A percentile compares a stretch with the other conserved stretches of the same genome.
These are phyloP conservation scores for Cystobasidiaceae sp. DNA, from an alignment of 1,284 basidiomycete species.

Conservation along the genomic window DNA sequence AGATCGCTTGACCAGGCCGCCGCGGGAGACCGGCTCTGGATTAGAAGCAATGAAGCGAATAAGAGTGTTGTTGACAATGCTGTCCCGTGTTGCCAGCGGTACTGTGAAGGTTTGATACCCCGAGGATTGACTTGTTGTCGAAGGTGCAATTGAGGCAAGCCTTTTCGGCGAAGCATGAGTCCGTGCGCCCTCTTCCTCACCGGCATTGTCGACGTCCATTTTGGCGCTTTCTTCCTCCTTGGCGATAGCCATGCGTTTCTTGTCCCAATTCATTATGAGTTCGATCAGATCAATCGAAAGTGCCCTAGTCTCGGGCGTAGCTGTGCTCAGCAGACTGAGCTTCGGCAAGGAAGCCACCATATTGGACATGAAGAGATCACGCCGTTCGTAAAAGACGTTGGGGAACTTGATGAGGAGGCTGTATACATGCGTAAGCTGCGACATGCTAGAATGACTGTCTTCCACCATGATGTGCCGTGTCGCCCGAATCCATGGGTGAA, in stretches of 20 bases:
- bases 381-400: constrained; percentile 86
- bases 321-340: constrained; percentile 67
- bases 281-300: constrained; percentile 50
- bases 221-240: constrained; percentile 47
- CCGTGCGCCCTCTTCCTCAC: constrained; percentile 14
- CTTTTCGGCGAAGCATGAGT: constrained; percentile 10
- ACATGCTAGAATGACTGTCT: constrained; percentile 68
- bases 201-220: constrained; percentile 47
- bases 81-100: constrained; percentile 74
- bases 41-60: constrained; percentile 75
- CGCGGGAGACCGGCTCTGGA: constrained; percentile 62
- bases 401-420: constrained; percentile 88
- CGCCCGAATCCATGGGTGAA: constrained; percentile 76
- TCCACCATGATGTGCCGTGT: constrained; percentile 83
- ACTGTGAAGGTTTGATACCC: constrained; percentile 35
- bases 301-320: constrained; percentile 73
- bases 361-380: constrained; percentile 91
- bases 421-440: constrained; percentile 83
- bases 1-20: constrained; percentile 67
- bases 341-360: constrained; percentile 87
- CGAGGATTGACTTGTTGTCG: constrained; percentile 41
- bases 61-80: constrained; percentile 79
- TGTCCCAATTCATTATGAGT: constrained; percentile 49
- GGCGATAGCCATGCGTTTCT: constrained; percentile 51
- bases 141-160: constrained; percentile 47